These are phyloP conservation scores for Exophiala aquamarina DNA, from an alignment of 2,329 filamentous ascomycete genomes.

Conservation along the genomic window DNA sequence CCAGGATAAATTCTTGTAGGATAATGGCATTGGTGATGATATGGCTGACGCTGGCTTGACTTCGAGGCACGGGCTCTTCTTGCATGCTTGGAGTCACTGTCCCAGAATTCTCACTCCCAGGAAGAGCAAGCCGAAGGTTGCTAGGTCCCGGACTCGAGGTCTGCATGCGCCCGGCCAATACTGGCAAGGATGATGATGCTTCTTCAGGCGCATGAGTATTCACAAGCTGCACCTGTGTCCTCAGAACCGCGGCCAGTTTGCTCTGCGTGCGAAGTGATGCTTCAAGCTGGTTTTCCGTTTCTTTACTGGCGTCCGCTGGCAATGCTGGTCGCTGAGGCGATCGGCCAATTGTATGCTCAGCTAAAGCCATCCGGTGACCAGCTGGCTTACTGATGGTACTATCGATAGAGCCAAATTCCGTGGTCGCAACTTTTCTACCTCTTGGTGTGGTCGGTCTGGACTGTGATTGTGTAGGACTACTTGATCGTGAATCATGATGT, in stretches of 20 bases:
- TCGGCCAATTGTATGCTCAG: slow-evolving; percentile 12
- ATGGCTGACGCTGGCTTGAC: slow-evolving; percentile 69
- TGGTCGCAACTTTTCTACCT: slow-evolving; percentile 10
- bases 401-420: slow-evolving; percentile 21
- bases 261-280: slow-evolving; percentile 2
- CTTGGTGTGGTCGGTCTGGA: slow-evolving; percentile 15
- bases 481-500: slow-evolving; percentile 9
- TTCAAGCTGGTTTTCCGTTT: not conserved
- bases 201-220: slow-evolving; percentile 14
- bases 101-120: slow-evolving; percentile 17
- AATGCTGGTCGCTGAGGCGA: slow-evolving; percentile 13
- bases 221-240: slow-evolving; percentile 17
- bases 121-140: not conserved
- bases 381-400: slow-evolving; percentile 15
- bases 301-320: slow-evolving; percentile 6
- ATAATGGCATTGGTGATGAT: slow-evolving; percentile 77
- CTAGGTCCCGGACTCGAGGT: slow-evolving; percentile 5
- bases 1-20: slow-evolving; percentile 76
- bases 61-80: slow-evolving; percentile 27
- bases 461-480: slow-evolving; percentile 1
- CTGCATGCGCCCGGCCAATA: slow-evolving; percentile 18
- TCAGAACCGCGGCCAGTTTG: slow-evolving; percentile 9
- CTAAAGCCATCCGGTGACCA: slow-evolving; percentile 1
- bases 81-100: slow-evolving; percentile 17
- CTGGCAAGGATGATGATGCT: slow-evolving; percentile 17